These are phyloP conservation scores for Penicillium cosmopolitanum DNA, from an alignment of 495 filamentous ascomycete species.

Conservation along the genomic window DNA sequence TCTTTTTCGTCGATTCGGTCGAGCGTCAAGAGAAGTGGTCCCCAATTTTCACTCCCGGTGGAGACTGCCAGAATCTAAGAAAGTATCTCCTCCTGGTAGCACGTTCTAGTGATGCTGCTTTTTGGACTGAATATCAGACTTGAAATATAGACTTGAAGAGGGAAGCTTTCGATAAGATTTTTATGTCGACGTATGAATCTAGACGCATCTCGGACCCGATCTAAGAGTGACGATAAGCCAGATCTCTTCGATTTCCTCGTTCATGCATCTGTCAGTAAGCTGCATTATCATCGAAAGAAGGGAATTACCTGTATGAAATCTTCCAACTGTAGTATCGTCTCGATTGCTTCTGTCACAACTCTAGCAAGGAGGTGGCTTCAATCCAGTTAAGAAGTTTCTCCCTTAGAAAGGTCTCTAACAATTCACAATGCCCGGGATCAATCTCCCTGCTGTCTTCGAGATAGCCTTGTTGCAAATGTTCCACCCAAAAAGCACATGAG, in stretches of 20 bases:
- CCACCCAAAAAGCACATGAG: too few relatives aligned
- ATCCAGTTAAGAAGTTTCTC: too few relatives aligned
- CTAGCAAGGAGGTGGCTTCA: too few relatives aligned
- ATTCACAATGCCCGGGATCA: too few relatives aligned
- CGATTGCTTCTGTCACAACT: too few relatives aligned
- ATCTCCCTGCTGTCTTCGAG: too few relatives aligned
- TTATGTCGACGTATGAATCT: background rate
- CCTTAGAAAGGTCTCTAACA: too few relatives aligned
- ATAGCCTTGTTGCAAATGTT: too few relatives aligned
- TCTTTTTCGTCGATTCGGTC: background rate
- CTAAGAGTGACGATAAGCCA: background rate
- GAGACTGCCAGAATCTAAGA: background rate
- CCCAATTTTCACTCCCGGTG: background rate
- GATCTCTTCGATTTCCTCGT: constrained; percentile 9
- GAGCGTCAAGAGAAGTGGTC: background rate
- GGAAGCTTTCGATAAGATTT: background rate
- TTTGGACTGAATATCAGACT: background rate
- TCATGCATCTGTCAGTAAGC: too few relatives aligned
- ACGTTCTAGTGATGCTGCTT: background rate
- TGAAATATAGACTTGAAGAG: background rate
- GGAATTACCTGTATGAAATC: too few relatives aligned
- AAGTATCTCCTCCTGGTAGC: background rate
- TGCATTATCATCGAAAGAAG: too few relatives aligned
- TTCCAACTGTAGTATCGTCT: too few relatives aligned
- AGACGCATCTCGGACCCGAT: background rate